Base-by-base conservation (phyloP, 2,329 filamentous ascomycete genomes). In the Fusarium heterosporum region DNA sequence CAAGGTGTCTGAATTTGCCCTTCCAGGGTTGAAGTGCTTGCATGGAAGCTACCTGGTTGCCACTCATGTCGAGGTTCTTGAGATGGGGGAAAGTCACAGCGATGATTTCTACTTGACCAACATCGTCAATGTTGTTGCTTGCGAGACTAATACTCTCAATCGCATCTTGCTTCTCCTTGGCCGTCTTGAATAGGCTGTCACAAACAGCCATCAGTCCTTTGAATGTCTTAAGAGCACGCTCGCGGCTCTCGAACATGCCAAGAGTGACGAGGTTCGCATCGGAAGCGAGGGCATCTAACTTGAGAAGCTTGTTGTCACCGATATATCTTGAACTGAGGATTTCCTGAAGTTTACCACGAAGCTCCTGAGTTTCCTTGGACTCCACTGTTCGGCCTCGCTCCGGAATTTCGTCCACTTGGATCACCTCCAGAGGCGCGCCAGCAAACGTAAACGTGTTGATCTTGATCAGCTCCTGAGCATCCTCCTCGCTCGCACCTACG, bases 191-290 rank as follows among this genome's bases (percentile, higher is more conserved):
- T 17, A 90, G 85, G 62, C 87, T 82, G 52, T 96, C 89, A 76
- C 92, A 93, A 45, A 97, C 89, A 60, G 88, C 89, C 92, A 98
- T 97, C 64, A 98, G 84, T 2, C 92, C 95, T 51, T 92, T 92
- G 80, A 98, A 97, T 64, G 97, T 92, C 77, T 97, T 99, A 66
- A 91, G 87, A 43, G 91, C 89, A 2, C 89, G 89, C 5, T 90
- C 88, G 59, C 85, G 87, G 60, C 82, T 87, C 64, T 88, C 86
- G 75, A 97, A 93, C 73, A 95, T 91, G 36, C 92, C 92, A 78
- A 93, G 89, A 40, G 86, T 83, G 53, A 89, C 83, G 6, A 98
- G 85, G 58, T 89, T 87, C 3, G 87, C 80, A 72, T 98, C 95
- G 46, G 86, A 82, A 30, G 87, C 89, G 11, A 98, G 86, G 2